Percentiles rank a stretch among this genome's conserved stretches.
These are phyloP conservation scores for Cyathus striatus DNA, from an alignment of 768 basidiomycete genomes.

Conservation along the genomic window DNA sequence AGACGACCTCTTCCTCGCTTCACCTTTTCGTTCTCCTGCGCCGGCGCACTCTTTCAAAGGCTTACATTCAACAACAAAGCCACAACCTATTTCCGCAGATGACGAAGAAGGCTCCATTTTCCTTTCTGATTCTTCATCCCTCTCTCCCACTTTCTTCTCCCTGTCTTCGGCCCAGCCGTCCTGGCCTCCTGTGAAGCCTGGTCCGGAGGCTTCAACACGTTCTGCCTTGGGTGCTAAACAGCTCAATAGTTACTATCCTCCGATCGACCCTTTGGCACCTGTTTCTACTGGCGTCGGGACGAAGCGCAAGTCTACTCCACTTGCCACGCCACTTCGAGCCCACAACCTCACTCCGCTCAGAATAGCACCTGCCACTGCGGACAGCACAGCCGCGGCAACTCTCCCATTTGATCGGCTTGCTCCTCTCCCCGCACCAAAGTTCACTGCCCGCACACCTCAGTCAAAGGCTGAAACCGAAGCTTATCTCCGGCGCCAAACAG, in stretches of 20 bases:
- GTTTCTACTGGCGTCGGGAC: constrained; percentile 41
- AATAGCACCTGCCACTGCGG: constrained; percentile 31
- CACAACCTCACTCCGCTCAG: constrained; percentile 44
- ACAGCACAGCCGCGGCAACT: constrained; percentile 23
- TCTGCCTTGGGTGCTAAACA: constrained; percentile 34
- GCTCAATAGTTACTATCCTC: constrained; percentile 16
- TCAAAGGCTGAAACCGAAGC: constrained; percentile 52
- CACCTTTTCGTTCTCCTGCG: constrained; percentile 44
- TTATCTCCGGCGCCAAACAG: constrained; percentile 47
- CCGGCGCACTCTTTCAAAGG: constrained; percentile 27
- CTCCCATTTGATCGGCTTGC: constrained; percentile 48
- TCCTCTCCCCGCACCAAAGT: constrained; percentile 48
- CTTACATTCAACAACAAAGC: constrained; percentile 30
- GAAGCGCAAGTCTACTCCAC: constrained; percentile 60
- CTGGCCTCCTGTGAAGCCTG: constrained; percentile 57
- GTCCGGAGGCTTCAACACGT: constrained; percentile 17
- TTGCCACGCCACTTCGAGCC: constrained; percentile 51
- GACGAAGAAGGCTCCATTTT: constrained; percentile 59
- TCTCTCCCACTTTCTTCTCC: constrained; percentile 37
- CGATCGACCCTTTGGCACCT: constrained; percentile 8
- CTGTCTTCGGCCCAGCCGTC: constrained; percentile 33
- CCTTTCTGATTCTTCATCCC: constrained; percentile 39
- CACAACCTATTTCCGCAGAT: constrained; percentile 39
- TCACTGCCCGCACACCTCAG: constrained; percentile 42
- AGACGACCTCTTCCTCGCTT: constrained; percentile 52